Evolutionary conservation across 2,329 filamentous ascomycete species (phyloP).

Genomic region (Aspergillus ochraceoroseus): DNA sequence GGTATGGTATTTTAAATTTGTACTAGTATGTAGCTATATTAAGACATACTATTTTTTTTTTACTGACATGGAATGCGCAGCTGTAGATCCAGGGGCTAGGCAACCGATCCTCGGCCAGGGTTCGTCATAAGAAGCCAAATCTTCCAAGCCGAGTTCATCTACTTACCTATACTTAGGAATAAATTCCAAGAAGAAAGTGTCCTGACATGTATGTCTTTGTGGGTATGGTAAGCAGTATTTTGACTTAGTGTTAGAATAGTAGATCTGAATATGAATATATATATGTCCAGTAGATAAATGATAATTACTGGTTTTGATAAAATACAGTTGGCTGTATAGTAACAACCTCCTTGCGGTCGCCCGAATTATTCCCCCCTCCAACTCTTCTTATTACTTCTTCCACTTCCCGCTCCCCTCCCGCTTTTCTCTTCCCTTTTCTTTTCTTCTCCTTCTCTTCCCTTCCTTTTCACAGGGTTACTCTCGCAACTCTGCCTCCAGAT

Average conservation of each 20-base stretch:
- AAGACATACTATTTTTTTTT: too few species aligned
- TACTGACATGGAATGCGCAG: too few species aligned
- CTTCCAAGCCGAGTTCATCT: neutral
- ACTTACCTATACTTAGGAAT: neutral
- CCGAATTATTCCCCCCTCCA: neutral
- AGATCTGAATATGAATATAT: too few species aligned
- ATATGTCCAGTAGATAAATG: too few species aligned
- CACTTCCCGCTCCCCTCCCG: conserved; percentile 17
- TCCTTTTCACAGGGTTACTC: conserved; percentile 23
- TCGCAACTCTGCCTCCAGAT: conserved; percentile 30
- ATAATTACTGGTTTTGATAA: too few species aligned
- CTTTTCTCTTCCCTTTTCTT: conserved; percentile 15
- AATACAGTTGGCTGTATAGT: too few species aligned
- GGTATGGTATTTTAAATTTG: too few species aligned
- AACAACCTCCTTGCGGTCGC: too few species aligned
- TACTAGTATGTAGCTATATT: too few species aligned
- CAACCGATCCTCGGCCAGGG: conserved; percentile 5
- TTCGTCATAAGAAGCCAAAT: conserved; percentile 2
- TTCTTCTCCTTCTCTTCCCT: conserved; percentile 14
- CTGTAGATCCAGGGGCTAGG: conserved; percentile 9
- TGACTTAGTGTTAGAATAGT: too few species aligned
- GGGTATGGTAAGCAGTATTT: conserved; percentile 5
- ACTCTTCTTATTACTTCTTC: neutral
- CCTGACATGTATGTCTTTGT: conserved; percentile 2
- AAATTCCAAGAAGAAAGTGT: conserved; percentile 4